These are phyloP conservation scores for Flaveria floridana DNA, from an alignment of 140 eudicot species.

Conservation along the genomic window DNA sequence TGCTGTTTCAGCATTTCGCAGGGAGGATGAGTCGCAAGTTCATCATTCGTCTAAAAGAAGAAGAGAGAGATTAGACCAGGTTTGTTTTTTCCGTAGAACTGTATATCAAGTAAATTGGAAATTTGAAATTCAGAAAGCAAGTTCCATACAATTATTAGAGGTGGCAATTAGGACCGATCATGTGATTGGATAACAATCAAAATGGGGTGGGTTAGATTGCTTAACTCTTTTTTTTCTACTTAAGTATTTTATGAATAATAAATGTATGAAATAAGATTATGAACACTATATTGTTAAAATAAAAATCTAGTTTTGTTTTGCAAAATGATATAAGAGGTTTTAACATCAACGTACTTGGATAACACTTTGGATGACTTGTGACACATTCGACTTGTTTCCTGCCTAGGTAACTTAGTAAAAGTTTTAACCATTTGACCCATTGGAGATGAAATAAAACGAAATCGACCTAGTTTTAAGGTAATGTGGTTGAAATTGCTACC, in stretches of 20 bases:
- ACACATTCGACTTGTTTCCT: not conserved
- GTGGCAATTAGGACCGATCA: not conserved
- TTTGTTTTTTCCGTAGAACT: slow-evolving; percentile 24
- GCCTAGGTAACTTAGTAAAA: not conserved
- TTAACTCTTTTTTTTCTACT: not conserved
- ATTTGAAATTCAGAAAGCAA: slow-evolving; percentile 6
- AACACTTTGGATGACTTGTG: not conserved
- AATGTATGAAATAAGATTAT: not conserved
- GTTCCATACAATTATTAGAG: not conserved
- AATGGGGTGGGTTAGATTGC: not conserved
- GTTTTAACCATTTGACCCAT: not conserved
- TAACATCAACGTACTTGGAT: not conserved
- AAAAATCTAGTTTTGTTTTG: not conserved
- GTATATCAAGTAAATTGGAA: slow-evolving; percentile 2
- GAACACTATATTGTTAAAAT: not conserved
- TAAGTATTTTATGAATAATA: not conserved
- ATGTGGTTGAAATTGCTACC: not conserved
- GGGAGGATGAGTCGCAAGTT: slow-evolving; percentile 68
- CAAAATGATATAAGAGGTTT: slow-evolving; percentile 3
- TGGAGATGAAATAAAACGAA: slow-evolving; percentile 7
- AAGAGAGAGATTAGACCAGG: slow-evolving; percentile 77
- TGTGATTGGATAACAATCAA: not conserved
- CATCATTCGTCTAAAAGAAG: slow-evolving; percentile 63
- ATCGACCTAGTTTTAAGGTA: not conserved
- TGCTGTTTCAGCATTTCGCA: slow-evolving; percentile 79